phyloP scores from a whole-genome alignment of 164 flowering plant genomes.

The Saururus chinensis region DNA sequence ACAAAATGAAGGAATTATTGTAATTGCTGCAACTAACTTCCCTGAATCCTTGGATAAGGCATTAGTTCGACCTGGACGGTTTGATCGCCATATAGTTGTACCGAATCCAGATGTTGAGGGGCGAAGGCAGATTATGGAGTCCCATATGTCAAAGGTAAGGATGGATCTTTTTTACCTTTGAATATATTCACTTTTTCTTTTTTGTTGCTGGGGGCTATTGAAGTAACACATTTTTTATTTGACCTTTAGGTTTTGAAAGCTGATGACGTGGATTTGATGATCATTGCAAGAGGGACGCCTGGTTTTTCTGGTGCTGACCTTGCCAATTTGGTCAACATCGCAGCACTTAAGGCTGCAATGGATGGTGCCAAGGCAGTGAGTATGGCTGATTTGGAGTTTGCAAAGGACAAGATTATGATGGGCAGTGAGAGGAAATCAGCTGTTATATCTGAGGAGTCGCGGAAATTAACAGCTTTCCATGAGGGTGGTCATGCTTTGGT shows the following conservation, averaged over 20 bases:
- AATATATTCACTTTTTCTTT: neutral
- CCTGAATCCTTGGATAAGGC: slow-evolving; percentile 96
- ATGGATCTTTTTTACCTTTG: neutral
- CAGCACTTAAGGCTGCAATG: slow-evolving; percentile 93
- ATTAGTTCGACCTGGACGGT: slow-evolving; percentile 90
- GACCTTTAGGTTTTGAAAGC: slow-evolving; percentile 63
- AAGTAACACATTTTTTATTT: no score
- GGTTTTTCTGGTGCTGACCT: slow-evolving; percentile 91
- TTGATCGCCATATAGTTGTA: slow-evolving; percentile 88
- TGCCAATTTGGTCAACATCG: slow-evolving; percentile 83
- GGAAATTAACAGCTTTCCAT: slow-evolving; percentile 81
- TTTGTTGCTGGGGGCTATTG: neutral
- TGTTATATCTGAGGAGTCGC: slow-evolving; percentile 79
- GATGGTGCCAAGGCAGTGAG: slow-evolving; percentile 83
- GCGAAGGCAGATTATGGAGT: slow-evolving; percentile 84
- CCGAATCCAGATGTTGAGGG: slow-evolving; percentile 99
- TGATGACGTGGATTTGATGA: slow-evolving; percentile 88
- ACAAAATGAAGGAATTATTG: slow-evolving; percentile 96
- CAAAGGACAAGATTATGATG: slow-evolving; percentile 86
- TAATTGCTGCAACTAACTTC: slow-evolving; percentile 95
- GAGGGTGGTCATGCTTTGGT: slow-evolving; percentile 98
- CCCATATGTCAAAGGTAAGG: slow-evolving; percentile 85
- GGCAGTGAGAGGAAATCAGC: slow-evolving; percentile 96
- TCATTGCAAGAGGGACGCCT: slow-evolving; percentile 96
- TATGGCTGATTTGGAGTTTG: slow-evolving; percentile 75